These are phyloP conservation scores for Baorangia bicolor DNA, from an alignment of 768 basidiomycete species.

Conservation along the genomic window DNA sequence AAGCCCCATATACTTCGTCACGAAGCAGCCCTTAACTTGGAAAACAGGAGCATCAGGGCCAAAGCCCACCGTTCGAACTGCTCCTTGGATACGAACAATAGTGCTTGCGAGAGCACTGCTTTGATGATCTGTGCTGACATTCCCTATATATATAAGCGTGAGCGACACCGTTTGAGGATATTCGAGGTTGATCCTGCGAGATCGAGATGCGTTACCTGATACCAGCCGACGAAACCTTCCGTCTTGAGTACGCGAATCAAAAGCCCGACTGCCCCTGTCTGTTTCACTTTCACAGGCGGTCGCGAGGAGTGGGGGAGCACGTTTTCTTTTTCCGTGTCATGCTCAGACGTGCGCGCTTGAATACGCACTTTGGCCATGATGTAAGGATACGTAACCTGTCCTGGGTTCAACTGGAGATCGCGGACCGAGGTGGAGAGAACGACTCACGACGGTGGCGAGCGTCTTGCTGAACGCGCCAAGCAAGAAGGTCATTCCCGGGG, in stretches of 20 bases:
- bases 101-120: conserved; percentile 91
- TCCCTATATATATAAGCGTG: conserved; percentile 51
- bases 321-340: conserved; percentile 32
- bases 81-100: conserved; percentile 97
- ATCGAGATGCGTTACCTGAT: conserved; percentile 59
- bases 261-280: conserved; percentile 76
- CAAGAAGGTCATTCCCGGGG: conserved; percentile 75
- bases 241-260: conserved; percentile 66
- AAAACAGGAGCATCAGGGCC: conserved; percentile 58
- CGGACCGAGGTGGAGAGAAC: not conserved
- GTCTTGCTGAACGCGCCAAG: conserved; percentile 95
- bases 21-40: conserved; percentile 28
- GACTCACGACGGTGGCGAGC: conserved; percentile 85
- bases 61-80: conserved; percentile 91
- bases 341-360: conserved; percentile 74
- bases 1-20: not conserved
- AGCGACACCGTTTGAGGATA: not conserved
- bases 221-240: conserved; percentile 91
- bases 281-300: conserved; percentile 36
- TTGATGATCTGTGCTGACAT: conserved; percentile 97
- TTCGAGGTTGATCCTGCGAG: not conserved
- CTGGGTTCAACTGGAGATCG: not conserved
- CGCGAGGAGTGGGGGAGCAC: conserved; percentile 18
- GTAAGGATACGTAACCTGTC: conserved; percentile 89
- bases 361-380: conserved; percentile 97